Base-by-base conservation (phyloP, 495 filamentous ascomycete genomes). In the Penicillium angulare region DNA sequence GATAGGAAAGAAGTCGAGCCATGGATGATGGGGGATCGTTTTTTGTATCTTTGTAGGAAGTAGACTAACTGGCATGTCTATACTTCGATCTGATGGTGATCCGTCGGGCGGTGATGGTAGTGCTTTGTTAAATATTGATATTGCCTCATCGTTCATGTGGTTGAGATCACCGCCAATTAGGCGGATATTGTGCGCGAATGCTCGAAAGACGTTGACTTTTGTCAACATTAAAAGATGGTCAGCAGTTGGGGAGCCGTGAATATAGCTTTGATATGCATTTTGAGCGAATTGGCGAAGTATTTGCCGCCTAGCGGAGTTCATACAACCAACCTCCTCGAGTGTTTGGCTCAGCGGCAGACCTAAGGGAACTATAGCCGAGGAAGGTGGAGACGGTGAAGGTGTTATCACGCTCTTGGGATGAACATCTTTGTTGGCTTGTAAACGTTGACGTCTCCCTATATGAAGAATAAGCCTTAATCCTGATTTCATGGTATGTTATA, bases 1-100 rank as follows among this genome's bases (percentile, higher is more conserved):
- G 24, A 72, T 64, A 3, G 79, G 80, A 41, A 81, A 75, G 39
- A 81, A 68, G 49, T 82, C 79, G 15, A 84, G 56, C 72, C 79
- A 84, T 0, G 75, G 72, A 40, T 77, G 74, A 43, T 84, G 80
- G 1, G 63, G 57, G 5, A 65, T 57, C 0, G 52, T 48, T 9
- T 43, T 49, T 50, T 83, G 80, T 0, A 80, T 22, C 17, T 39
- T 49, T 2, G 80, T 83, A 1, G 78, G 78, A 2, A 68, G 67
- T 2, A 84, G 68, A 43, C 61, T 67, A 0, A 58, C 56, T 0
- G 80, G 77, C 8, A 69, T 43, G 8, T 52, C 41, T 49, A 41
- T 7, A 60, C 38, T 33, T 17, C 27, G 2, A 21, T 0, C 9
- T 7, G 13, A 16, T 13, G 50, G 17, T 0, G 42, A 46, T 27